Evolutionary conservation across 768 basidiomycete genomes (phyloP), one percentile per base, ranked within the genome.

Genomic region (Russula olivacea): DNA sequence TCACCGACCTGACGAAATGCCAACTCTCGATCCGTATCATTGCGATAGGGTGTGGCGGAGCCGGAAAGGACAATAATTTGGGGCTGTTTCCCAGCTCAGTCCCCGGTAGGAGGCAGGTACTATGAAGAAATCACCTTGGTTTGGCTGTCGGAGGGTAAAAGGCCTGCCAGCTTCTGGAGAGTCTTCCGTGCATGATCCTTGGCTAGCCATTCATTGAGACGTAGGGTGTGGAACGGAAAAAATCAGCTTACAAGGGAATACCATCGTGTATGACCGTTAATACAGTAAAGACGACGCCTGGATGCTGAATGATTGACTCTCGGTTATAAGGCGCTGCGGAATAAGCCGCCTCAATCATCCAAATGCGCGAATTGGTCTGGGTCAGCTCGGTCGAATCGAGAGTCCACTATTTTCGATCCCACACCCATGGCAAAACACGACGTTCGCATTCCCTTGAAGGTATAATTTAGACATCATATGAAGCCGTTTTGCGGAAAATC

Each of bases 21-120:
- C 48, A 91, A 75, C 74, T 93, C 91, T 36, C 91, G 81, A 71
- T 95, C 92, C 12, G 93, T 94, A 71, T 94, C 92, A 71, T 91
- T 83, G 65, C 91, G 78, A 70, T 78, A 91, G 0, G 79, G 76
- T 2, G 81, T 83, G 6, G 74, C 76, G 68, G 81, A 82, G n/a
- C 88, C 89, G 10, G 84, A 81, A 1, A 92, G 75, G 4, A 92
- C 71, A 17, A 90, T 71, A 9, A 89, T 76, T 72, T 92, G 91
- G 9, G 86, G 82, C 87, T 91, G 23, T 17, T 17, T 52, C 34
- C 7, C 19, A 12, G 1, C n/a, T 48, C 3, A 23, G 64, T 43
- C 7, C 36, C 28, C 54, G 28, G 58, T 38, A 19, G 34, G 36
- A 40, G 15, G 38, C 15, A 40, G 36, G 4, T 23, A 34, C 38